These are phyloP conservation scores for Linderina pennispora DNA, from an alignment of 192 early-diverging fungal genomes.

Conservation along the genomic window DNA sequence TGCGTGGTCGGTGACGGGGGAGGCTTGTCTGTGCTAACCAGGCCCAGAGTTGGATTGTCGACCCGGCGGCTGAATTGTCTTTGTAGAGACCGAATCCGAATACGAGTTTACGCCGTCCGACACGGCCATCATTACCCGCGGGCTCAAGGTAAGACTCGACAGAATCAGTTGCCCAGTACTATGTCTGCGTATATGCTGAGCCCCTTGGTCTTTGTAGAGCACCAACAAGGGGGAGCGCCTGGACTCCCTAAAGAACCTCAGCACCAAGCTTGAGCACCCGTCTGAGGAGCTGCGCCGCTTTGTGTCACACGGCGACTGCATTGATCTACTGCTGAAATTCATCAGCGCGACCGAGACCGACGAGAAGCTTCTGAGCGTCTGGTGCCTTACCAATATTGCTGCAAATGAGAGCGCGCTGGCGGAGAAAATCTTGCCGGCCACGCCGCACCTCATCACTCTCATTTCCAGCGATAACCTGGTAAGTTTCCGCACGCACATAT, in stretches of 20 bases:
- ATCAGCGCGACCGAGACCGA: conserved; percentile 45
- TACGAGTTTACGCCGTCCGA: conserved; percentile 35
- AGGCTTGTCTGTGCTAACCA: too few species aligned
- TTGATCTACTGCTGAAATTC: conserved; percentile 34
- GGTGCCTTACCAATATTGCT: conserved; percentile 58
- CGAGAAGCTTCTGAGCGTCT: conserved; percentile 51
- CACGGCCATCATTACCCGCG: conserved; percentile 1
- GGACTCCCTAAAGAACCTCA: conserved; percentile 38
- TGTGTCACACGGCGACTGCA: conserved; percentile 33
- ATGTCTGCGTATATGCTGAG: neutral
- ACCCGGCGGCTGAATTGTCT: too few species aligned
- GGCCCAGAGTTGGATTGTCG: too few species aligned
- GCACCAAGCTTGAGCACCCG: conserved; percentile 43
- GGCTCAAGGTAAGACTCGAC: conserved; percentile 33
- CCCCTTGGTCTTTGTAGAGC: too few species aligned
- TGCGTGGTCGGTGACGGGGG: too few species aligned
- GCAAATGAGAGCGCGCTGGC: conserved; percentile 14
- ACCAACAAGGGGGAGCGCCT: conserved; percentile 13
- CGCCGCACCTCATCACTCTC: conserved; percentile 48
- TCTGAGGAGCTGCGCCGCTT: conserved; percentile 44
- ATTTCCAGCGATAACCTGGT: conserved; percentile 42
- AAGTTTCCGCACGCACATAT: neutral
- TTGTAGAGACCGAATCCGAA: conserved; percentile 34
- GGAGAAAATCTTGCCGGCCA: conserved; percentile 35
- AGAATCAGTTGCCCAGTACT: neutral